These are phyloP conservation scores for Cladophialophora immunda DNA, from an alignment of 2,329 filamentous ascomycete genomes.

Conservation along the genomic window DNA sequence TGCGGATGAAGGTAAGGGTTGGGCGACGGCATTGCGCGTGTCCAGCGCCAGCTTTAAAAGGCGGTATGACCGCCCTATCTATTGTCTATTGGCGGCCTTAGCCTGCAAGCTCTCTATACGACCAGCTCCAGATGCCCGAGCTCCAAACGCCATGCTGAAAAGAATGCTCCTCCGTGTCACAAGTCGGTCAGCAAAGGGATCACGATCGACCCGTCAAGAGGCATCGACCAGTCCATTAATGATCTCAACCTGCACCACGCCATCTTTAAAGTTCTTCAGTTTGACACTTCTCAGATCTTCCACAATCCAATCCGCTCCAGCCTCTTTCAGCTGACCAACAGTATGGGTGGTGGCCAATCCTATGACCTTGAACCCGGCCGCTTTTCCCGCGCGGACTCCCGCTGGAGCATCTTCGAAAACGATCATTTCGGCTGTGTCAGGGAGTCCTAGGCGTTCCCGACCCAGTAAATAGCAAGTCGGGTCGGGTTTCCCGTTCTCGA, in stretches of 20 bases:
- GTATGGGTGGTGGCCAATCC: constrained; percentile 87
- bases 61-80: background rate
- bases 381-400: constrained; percentile 83
- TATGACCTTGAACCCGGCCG: constrained; percentile 83
- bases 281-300: constrained; percentile 78
- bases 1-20: background rate
- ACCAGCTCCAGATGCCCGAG: background rate
- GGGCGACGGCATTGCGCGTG: background rate
- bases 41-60: background rate
- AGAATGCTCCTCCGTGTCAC: background rate
- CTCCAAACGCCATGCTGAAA: constrained; percentile 28
- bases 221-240: constrained; percentile 33
- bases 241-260: constrained; percentile 35
- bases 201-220: background rate
- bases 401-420: constrained; percentile 91
- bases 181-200: background rate
- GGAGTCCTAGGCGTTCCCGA: constrained; percentile 65
- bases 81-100: background rate
- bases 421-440: constrained; percentile 64
- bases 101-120: background rate
- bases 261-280: constrained; percentile 54
- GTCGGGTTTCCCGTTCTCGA: constrained; percentile 78
- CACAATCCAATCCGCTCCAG: constrained; percentile 89
- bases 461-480: constrained; percentile 77
- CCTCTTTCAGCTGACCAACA: constrained; percentile 73